Evolutionary conservation across 148 eudicot species (phyloP), one percentile per base, ranked within the genome.

Genomic region (Chenopodium berlandieri): DNA sequence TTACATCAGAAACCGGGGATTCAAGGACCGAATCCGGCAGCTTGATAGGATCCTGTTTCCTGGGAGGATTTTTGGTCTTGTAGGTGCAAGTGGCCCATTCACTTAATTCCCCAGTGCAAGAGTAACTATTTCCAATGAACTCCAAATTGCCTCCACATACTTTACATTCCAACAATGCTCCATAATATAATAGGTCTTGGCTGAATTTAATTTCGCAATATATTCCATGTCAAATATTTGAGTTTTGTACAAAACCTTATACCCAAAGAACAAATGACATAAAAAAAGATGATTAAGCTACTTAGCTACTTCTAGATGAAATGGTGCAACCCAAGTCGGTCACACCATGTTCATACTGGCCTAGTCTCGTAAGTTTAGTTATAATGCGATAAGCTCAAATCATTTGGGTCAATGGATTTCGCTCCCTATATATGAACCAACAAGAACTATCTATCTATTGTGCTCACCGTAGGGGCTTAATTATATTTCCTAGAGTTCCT

Each of bases 81-180:
- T 82, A 92, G 23, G 89, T 89, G 84, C 97, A 94, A 32, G 84
- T 84, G 9, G 97, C 88, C 98, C 98, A 94, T 86, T 91, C 94
- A 62, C 94, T 94, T 27, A 88, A 86, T 9, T 82, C 82, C 7
- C 97, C 98, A 2, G 79, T 88, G 81, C 98, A 92, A 4, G 79
- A 69, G 79, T 90, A 94, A 44, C 56, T 82, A 6, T 72, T 83
- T 14, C 88, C 91, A 34, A 58, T 83, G 81, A 86, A 85, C 85
- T 90, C 93, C 82, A 91, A 34, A n/a, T 67, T 34, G 34, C 92
- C 87, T 31, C 90, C 90, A 46, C 94, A 94, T 11, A 85, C 82
- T 4, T 90, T 90, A 75, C 97, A 92, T 67, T 89, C 88, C 50
- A 84, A 83, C 34, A 94, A 67, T 13, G 93, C 87, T 87, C 98